Conservation (phyloP, 179 eudicot species). For the Silene noctiflora region DNA sequence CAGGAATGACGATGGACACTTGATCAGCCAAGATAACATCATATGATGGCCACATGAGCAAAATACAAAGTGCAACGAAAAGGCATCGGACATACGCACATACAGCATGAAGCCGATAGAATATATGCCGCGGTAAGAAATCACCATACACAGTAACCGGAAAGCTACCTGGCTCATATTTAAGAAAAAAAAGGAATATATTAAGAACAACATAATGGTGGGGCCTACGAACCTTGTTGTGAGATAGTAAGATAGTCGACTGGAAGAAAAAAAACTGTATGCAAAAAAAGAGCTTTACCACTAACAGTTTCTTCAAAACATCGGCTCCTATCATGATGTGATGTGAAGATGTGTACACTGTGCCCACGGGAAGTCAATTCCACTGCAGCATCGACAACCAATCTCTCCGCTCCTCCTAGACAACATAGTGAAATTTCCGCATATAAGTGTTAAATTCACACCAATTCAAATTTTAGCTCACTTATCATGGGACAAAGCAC, state of each 20-base stretch:
- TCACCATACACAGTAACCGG: conserved; percentile 84
- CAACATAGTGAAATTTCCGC: not conserved
- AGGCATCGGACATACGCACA: conserved; percentile 92
- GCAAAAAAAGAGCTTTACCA: conserved; percentile 39
- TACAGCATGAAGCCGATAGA: conserved; percentile 84
- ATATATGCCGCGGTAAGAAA: conserved; percentile 87
- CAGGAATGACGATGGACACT: conserved; percentile 75
- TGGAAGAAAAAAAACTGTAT: not conserved
- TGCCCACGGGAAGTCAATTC: conserved; percentile 85
- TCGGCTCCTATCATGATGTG: conserved; percentile 79
- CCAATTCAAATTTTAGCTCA: not conserved
- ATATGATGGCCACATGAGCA: conserved; percentile 78
- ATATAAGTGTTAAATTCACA: not conserved
- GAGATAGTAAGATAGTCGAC: not conserved
- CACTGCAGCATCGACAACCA: conserved; percentile 92
- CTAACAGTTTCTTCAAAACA: conserved; percentile 90
- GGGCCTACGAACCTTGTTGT: too few species aligned
- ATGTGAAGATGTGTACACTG: conserved; percentile 71
- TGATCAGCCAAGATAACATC: conserved; percentile 86
- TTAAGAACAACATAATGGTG: not conserved
- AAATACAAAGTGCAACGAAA: conserved; percentile 74
- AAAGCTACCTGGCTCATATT: conserved; percentile 55
- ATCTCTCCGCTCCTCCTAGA: conserved; percentile 93
- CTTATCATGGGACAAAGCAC: not conserved
- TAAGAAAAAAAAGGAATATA: conserved; percentile 1